These are phyloP conservation scores for Penicillium antarcticum DNA, from an alignment of 495 filamentous ascomycete species.

Conservation along the genomic window DNA sequence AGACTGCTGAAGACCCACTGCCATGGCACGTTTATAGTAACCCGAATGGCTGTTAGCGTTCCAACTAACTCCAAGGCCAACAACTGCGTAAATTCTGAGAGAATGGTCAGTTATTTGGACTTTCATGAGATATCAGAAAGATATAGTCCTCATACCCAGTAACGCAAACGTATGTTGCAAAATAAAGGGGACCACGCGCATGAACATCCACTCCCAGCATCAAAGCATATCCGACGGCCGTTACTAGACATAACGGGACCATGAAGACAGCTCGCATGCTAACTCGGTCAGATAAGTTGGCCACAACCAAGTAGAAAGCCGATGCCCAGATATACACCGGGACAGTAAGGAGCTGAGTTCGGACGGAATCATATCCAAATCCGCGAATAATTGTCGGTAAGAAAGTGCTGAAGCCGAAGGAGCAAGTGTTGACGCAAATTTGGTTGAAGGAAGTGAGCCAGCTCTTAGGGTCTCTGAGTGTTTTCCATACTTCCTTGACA, in stretches of 20 bases:
- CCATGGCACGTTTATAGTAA: slow-evolving; percentile 15
- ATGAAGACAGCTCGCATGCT: slow-evolving; percentile 14
- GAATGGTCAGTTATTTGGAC: background rate
- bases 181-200: slow-evolving; percentile 10
- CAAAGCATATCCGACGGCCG: slow-evolving; percentile 15
- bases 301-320: slow-evolving; percentile 9
- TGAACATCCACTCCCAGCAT: slow-evolving; percentile 10
- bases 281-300: slow-evolving; percentile 12
- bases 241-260: slow-evolving; percentile 10
- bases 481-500: slow-evolving; percentile 13
- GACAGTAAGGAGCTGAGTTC: slow-evolving; percentile 15
- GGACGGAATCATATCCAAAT: slow-evolving; percentile 12
- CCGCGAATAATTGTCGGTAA: slow-evolving; percentile 13
- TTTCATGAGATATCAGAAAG: background rate
- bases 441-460: slow-evolving; percentile 18
- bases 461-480: slow-evolving; percentile 8
- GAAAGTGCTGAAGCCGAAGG: slow-evolving; percentile 16
- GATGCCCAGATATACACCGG: slow-evolving; percentile 19
- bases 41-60: slow-evolving; percentile 16
- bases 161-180: slow-evolving; percentile 17
- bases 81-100: slow-evolving; percentile 2
- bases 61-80: slow-evolving; percentile 13
- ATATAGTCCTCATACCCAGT: slow-evolving; percentile 8
- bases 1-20: slow-evolving; percentile 12
- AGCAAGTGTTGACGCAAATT: slow-evolving; percentile 15